phyloP scores from a whole-genome alignment of 306 rosid genomes.

The Lagenaria siceraria region DNA sequence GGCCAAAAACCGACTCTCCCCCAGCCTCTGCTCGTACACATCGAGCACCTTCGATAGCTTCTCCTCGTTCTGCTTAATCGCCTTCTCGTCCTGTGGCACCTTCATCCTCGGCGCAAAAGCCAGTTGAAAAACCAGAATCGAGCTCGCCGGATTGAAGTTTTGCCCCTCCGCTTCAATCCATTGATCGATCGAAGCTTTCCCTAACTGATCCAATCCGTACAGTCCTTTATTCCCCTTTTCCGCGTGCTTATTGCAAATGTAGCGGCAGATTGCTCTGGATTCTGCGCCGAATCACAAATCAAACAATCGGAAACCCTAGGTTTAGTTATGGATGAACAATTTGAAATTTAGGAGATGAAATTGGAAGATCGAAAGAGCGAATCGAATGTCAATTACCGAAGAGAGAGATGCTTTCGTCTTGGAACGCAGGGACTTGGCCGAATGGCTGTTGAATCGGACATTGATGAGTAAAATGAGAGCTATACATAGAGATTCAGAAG shows the following conservation, averaged over 20 bases:
- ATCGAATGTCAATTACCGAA: conserved; percentile 32
- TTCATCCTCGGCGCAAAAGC: conserved; percentile 80
- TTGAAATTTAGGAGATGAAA: background rate
- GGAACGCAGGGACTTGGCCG: conserved; percentile 85
- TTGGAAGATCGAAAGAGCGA: background rate
- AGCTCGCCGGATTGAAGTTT: conserved; percentile 59
- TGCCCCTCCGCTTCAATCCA: conserved; percentile 85
- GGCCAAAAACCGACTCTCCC: conserved; percentile 43
- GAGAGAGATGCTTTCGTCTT: conserved; percentile 46
- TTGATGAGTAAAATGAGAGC: background rate
- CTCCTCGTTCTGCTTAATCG: conserved; percentile 37
- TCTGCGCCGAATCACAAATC: conserved; percentile 20
- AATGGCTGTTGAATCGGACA: conserved; percentile 38
- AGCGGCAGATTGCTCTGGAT: conserved; percentile 75
- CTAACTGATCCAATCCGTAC: conserved; percentile 53
- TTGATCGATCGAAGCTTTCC: conserved; percentile 63
- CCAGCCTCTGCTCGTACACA: conserved; percentile 52
- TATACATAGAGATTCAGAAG: background rate
- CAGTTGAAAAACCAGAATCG: conserved; percentile 60
- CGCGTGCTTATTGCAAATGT: conserved; percentile 54
- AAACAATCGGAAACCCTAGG: background rate
- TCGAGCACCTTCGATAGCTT: conserved; percentile 58
- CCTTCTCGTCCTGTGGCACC: conserved; percentile 40
- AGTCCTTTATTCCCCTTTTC: conserved; percentile 45
- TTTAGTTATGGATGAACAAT: background rate